Percentiles rank a stretch among this genome's conserved stretches.
These are phyloP conservation scores for Apium graveolens DNA, from an alignment of 129 eudicot genomes.

Conservation along the genomic window DNA sequence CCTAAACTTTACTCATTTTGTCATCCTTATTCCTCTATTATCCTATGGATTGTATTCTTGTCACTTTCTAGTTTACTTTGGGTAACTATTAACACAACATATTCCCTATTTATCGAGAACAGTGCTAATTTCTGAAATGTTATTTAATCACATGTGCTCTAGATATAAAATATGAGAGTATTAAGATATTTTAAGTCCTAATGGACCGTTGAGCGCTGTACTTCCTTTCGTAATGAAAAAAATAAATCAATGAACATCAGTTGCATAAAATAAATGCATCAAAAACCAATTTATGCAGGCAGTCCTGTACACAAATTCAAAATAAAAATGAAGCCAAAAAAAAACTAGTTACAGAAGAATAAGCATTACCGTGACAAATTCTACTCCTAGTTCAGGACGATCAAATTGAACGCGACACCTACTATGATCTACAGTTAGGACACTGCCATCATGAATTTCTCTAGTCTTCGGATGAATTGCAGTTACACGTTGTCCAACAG, in stretches of 20 bases:
- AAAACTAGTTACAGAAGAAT: background rate
- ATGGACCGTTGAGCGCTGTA: background rate
- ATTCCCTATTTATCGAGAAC: background rate
- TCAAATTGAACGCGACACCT: constrained; percentile 59
- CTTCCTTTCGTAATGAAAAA: background rate
- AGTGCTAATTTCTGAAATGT: background rate
- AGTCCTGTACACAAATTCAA: background rate
- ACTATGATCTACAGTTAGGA: constrained; percentile 53
- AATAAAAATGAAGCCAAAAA: background rate
- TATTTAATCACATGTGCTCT: background rate
- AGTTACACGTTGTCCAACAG: constrained; percentile 61
- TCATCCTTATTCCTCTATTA: background rate
- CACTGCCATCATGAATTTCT: constrained; percentile 62
- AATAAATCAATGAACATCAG: background rate
- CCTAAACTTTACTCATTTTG: background rate
- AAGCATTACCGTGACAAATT: constrained; percentile 47
- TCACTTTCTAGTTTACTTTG: background rate
- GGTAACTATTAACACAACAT: background rate
- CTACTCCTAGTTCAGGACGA: constrained; percentile 62
- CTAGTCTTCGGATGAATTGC: constrained; percentile 70
- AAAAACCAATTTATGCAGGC: background rate
- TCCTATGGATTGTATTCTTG: background rate
- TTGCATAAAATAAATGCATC: background rate
- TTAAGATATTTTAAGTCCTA: background rate
- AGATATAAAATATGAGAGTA: background rate